Base-by-base conservation (phyloP, 495 filamentous ascomycete species). In the Aeminium ludgeri region DNA sequence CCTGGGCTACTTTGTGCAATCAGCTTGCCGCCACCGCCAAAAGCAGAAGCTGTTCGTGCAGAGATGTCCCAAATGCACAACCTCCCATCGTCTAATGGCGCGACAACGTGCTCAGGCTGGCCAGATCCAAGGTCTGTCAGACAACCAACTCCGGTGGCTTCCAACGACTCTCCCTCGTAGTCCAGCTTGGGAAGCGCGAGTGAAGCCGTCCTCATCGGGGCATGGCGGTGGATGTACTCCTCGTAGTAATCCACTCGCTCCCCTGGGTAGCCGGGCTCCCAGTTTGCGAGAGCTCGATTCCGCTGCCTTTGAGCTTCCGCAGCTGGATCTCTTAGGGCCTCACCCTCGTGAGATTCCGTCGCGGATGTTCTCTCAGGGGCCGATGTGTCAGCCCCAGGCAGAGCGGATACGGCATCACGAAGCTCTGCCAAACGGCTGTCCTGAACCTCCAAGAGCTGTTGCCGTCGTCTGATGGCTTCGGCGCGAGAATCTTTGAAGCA, bases 31-130 rank as follows among this genome's bases (percentile, higher is more conserved):
- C 61, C 45, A 20, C 57, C 56, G 6, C 58, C 62, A 27, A 17
- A 13, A 13, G 8, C 6, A 20, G 11, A 30, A 7, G 44, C 43
- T 37, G 68, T 66, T 8, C 68, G 68, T 16, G 72, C 69, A 37
- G 69, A 74, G n/a, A 86, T 61, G 57, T 89, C 78, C 85, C 85
- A 94, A 13, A 92, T 60, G 51, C 78, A 84, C 17, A 94, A 67
- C 47, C 79, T 82, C 10, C 85, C 85, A 56, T 94, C 80, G 38
- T 86, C 83, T 15, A 94, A 57, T 2, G 86, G 84, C 12, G 80
- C 80, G 3, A 91, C 68, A 0, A 81, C 76, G 41, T 78, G 68
- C 28, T 74, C 56, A 0, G 59, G 57, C 33, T 62, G 52, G 6
- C 36, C 31, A 27, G 74, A 67, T 10, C 63, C 60, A 10, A 69